Conservation (phyloP, 805 yeast species). For the Ogataea pilisensis region DNA sequence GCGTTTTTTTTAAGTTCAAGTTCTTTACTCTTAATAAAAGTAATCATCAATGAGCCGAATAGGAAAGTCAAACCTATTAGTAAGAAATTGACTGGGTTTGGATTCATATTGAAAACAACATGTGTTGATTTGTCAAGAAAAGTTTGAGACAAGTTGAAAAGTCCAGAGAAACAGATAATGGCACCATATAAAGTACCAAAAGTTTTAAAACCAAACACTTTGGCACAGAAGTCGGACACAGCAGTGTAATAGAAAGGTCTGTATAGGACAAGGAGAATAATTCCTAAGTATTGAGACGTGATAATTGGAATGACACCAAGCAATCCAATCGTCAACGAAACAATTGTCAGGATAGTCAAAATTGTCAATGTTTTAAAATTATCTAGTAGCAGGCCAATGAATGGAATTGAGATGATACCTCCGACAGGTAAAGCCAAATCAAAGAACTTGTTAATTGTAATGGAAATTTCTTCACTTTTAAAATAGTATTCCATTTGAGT, state of each 20-base stretch:
- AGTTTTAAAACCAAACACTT: conserved; percentile 87
- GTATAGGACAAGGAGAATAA: conserved; percentile 68
- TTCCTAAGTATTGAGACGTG: conserved; percentile 61
- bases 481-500: conserved; percentile 77
- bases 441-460: conserved; percentile 63
- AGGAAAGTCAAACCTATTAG: conserved; percentile 53
- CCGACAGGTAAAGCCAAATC: conserved; percentile 88
- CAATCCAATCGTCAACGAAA: conserved; percentile 64
- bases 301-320: conserved; percentile 55
- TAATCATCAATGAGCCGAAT: conserved; percentile 43
- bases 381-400: conserved; percentile 78
- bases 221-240: conserved; percentile 86
- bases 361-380: conserved; percentile 60
- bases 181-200: conserved; percentile 92
- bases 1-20: conserved; percentile 43
- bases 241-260: conserved; percentile 93
- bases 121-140: conserved; percentile 70
- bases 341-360: conserved; percentile 44
- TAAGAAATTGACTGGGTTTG: conserved; percentile 66
- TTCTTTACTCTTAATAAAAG: conserved; percentile 40
- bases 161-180: conserved; percentile 75
- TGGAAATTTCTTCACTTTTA: conserved; percentile 47
- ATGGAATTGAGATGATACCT: conserved; percentile 81
- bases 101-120: conserved; percentile 62
- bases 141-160: conserved; percentile 72